Base-by-base conservation (phyloP, 1,284 basidiomycete species). In the Boletus semigastroideus region DNA sequence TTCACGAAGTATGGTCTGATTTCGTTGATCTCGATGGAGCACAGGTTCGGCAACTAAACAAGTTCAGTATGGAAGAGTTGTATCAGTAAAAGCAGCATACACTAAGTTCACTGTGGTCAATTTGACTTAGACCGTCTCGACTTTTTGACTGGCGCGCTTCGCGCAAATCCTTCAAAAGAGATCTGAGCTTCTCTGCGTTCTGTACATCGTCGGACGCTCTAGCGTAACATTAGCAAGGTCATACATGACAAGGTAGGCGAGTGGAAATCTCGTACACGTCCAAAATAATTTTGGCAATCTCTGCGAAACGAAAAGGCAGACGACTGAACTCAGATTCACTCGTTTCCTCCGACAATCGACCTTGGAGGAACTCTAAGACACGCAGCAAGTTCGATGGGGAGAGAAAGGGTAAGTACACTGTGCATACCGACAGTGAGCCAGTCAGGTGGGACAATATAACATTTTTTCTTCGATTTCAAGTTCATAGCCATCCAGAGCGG, bases 401-500 rank as follows among this genome's bases (percentile, higher is more conserved):
- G 2, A 19, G 37, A 46, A 28, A 55, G 41, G 42, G 49, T 30
- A 53, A 11, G 19, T 9, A 22, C 13, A 12, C 13, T 14, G 48
- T 20, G 45, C 52, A 41, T 39, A 94, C 95, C 94, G 45, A 90
- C 80, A 50, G 77, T 83, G 28, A 99, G 76, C 96, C 96, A 99
- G 25, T 82, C 78, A 2, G 96, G 96, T 0, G 92, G 79, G 6
- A 98, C 79, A 41, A 99, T 90, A 59, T 92, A 83, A 58, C 96
- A 98, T 70, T 96, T 96, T 63, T 90, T 88, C 76, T 97, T 97
- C 59, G 87, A 72, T 71, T 98, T 98, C 49, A 99, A 76, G 61
- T 96, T 93, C 7, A 92, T 75, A 0, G 94, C 96, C 72, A 99
- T 87, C 97, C 96, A 99, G 6, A 98, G 77, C 0, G 97, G 97